Evolutionary conservation across 257 asterid genomes (phyloP).

Genomic region (Solanum ahanhuiri): DNA sequence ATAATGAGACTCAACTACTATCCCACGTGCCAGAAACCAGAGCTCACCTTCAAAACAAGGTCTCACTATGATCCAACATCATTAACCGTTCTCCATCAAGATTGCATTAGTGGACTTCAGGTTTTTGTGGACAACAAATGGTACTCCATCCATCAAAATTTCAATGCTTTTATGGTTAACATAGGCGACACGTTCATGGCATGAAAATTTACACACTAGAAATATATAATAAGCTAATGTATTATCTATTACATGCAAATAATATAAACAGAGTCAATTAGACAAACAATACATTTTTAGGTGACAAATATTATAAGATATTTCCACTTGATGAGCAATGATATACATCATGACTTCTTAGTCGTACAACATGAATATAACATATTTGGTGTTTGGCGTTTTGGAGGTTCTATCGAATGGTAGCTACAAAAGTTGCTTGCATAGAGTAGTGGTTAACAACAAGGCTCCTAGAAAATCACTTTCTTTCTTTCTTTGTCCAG

Average conservation of each 20-base stretch:
- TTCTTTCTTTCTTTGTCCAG: neutral
- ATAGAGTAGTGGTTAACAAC: neutral
- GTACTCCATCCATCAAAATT: neutral
- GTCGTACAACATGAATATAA: neutral
- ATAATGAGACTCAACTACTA: neutral
- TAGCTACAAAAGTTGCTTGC: neutral
- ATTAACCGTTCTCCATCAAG: neutral
- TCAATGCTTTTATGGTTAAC: neutral
- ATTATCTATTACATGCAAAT: neutral
- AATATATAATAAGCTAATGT: neutral
- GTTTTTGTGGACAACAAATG: neutral
- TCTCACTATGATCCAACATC: neutral
- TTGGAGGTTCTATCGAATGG: neutral
- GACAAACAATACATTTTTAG: too few relatives aligned
- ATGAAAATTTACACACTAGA: neutral
- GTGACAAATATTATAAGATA: neutral
- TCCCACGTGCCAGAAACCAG: neutral
- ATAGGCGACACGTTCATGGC: neutral
- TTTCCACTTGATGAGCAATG: neutral
- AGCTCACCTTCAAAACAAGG: neutral
- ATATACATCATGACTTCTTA: neutral
- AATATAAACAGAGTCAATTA: neutral
- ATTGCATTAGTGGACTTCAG: neutral
- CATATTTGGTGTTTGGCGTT: neutral
- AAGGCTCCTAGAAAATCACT: neutral